Percentiles rank a stretch among this genome's conserved stretches.
Evolutionary conservation across 1,284 basidiomycete genomes (phyloP).

Genomic region (Tylopilus orsonianus): DNA sequence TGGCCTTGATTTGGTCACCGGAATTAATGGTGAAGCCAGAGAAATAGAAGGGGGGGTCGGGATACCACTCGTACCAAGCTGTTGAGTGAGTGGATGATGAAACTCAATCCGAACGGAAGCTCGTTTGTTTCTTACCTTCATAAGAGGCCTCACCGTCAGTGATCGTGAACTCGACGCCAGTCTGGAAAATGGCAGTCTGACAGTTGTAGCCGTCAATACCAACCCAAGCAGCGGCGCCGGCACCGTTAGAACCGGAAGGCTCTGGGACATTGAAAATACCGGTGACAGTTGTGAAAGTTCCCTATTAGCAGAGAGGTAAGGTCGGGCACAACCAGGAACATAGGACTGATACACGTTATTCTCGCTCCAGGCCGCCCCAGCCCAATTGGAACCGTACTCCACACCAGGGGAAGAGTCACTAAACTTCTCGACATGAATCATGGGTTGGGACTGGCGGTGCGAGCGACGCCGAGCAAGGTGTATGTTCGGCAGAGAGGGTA

Average conservation of each 20-base stretch:
- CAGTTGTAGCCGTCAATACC: background rate
- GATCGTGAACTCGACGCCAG: background rate
- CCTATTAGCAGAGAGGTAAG: background rate
- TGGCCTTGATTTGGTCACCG: background rate
- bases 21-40: background rate
- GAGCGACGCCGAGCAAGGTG: background rate
- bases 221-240: background rate
- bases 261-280: background rate
- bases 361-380: background rate
- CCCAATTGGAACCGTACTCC: background rate
- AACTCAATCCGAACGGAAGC: background rate
- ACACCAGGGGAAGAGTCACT: background rate
- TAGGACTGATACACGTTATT: background rate
- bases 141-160: background rate
- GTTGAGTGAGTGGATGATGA: background rate
- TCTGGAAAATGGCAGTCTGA: background rate
- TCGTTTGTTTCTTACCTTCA: background rate
- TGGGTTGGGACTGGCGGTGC: background rate
- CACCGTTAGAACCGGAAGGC: background rate
- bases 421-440: background rate
- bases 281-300: background rate
- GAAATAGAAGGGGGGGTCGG: background rate
- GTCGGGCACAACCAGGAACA: background rate
- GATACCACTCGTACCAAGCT: background rate
- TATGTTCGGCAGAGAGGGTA: background rate